Evolutionary conservation across 169 alveolate genomes (phyloP), one percentile per base, ranked within the genome.

Genomic region (Cyclospora cayetanensis): DNA sequence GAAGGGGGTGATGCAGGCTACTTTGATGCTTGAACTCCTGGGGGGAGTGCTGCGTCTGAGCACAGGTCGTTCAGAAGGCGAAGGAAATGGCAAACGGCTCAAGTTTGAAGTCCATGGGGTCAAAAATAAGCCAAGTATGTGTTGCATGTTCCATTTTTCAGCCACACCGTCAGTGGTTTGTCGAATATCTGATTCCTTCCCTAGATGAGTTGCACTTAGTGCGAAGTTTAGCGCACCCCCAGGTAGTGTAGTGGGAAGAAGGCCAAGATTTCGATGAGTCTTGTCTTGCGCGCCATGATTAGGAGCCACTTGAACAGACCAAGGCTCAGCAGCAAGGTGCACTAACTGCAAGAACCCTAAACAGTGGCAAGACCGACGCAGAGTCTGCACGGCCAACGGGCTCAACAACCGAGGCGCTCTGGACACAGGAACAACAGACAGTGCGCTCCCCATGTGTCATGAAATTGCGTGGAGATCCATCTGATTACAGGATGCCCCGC

Each of bases 391-490:
- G 15, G 37, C 50, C 87, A 27, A 20, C 87, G 20, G 46, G 87
- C 68, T 37, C 41, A 18, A 0, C 20, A 9, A n/a, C 35, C 9
- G 80, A 29, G 25, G 37, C 80, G 46, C 41, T 35, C 22, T 94
- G 97, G 96, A 94, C 94, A 15, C 88, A 90, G 68, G 97, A 93
- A 37, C 95, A 95, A 76, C 96, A 94, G 93, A 90, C 80, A 66
- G 82, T 52, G 74, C 20, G 66, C n/a, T n/a, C n/a, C 5, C 29
- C 15, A 31, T n/a, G 4, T n/a, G 72, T 9, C 15, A 15, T 46
- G 60, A n/a, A n/a, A n/a, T n/a, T n/a, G n/a, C n/a, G n/a, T n/a
- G n/a, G n/a, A n/a, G n/a, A n/a, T n/a, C n/a, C n/a, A n/a, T n/a
- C n/a, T n/a, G n/a, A n/a, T n/a, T n/a, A n/a, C n/a, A n/a, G n/a